Evolutionary conservation across 495 filamentous ascomycete genomes (phyloP).

Genomic region (Neurospora sp.): DNA sequence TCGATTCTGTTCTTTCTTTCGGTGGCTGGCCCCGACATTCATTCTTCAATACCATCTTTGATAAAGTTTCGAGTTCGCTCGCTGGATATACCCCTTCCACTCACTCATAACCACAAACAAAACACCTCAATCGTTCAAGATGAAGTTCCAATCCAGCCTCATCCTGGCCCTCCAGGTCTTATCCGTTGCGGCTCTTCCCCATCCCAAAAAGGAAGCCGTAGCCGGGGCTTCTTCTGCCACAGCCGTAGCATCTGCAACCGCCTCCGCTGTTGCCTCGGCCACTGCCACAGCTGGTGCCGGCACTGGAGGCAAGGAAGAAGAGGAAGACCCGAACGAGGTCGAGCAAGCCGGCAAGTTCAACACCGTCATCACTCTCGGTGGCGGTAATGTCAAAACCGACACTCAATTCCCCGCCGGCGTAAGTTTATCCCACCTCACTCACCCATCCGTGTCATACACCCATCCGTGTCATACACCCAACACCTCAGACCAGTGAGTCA

Average conservation of each 20-base stretch:
- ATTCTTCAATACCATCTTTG: neutral
- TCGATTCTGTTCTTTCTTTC: neutral
- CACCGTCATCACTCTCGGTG: slow-evolving; percentile 10
- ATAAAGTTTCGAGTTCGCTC: neutral
- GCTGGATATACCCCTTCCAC: neutral
- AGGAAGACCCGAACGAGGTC: slow-evolving; percentile 15
- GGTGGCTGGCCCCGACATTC: neutral
- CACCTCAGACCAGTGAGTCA: neutral
- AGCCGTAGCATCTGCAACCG: neutral
- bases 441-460: neutral
- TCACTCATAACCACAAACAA: neutral
- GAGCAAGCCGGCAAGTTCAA: slow-evolving; percentile 17
- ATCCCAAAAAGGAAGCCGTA: neutral
- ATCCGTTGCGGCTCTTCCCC: slow-evolving; percentile 15
- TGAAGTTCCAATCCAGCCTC: slow-evolving; percentile 17
- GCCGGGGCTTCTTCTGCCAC: neutral
- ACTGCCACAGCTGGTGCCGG: slow-evolving; percentile 1
- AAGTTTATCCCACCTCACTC: slow-evolving; percentile 1
- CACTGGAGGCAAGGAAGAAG: slow-evolving; percentile 6
- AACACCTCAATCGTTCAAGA: slow-evolving; percentile 1
- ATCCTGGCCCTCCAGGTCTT: slow-evolving; percentile 17
- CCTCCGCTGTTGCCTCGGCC: neutral
- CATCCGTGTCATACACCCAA: neutral
- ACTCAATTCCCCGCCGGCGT: slow-evolving; percentile 18
- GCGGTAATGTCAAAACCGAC: slow-evolving; percentile 21